These are phyloP conservation scores for Penicillium sp. DNA, from an alignment of 2,329 filamentous ascomycete species.

Conservation along the genomic window DNA sequence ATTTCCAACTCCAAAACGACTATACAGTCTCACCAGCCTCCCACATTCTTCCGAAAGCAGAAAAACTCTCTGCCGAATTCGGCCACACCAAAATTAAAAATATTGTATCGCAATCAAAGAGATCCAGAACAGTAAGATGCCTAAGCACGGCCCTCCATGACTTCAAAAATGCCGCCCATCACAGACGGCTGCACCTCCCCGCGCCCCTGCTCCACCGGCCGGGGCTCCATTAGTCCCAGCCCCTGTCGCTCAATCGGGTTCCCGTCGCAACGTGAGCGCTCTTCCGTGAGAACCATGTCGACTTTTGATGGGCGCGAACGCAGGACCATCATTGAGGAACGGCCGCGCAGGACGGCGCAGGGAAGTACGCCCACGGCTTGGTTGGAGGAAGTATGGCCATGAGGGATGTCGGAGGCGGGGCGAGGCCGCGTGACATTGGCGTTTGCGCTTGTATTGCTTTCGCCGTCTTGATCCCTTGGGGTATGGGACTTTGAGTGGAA, in stretches of 20 bases:
- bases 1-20: constrained; percentile 4
- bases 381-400: neutral
- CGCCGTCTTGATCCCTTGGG: neutral
- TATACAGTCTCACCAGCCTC: constrained; percentile 1
- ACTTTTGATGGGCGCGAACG: constrained; percentile 47
- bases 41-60: constrained; percentile 11
- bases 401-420: neutral
- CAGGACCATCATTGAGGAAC: constrained; percentile 35
- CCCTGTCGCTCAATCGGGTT: constrained; percentile 44
- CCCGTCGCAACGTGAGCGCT: constrained; percentile 41
- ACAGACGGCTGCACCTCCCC: constrained; percentile 38
- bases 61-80: neutral
- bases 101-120: constrained; percentile 4
- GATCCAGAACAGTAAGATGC: neutral
- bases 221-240: constrained; percentile 47
- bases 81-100: neutral
- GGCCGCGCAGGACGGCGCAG: constrained; percentile 31
- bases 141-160: constrained; percentile 46
- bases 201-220: constrained; percentile 39
- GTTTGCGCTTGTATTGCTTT: constrained; percentile 9
- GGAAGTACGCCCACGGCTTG: constrained; percentile 25
- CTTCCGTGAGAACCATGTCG: constrained; percentile 47
- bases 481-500: constrained; percentile 27
- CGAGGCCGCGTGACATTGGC: neutral
- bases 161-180: constrained; percentile 51